phyloP scores from a whole-genome alignment of 257 asterid species.

The Marsdenia floribunda region DNA sequence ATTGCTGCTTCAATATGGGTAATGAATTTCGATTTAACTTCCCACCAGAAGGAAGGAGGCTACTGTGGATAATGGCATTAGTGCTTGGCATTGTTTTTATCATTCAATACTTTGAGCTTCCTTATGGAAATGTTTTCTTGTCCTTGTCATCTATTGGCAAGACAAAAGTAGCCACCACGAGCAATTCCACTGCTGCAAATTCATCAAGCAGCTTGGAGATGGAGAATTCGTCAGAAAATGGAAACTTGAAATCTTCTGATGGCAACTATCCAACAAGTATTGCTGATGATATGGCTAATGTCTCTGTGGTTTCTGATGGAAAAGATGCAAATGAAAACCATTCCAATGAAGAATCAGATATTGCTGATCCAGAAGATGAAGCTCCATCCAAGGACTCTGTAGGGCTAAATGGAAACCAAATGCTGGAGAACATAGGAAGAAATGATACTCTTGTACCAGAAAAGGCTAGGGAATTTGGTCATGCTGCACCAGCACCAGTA shows the following conservation, averaged over 20 bases:
- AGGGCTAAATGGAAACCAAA: constrained; percentile 27
- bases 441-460: constrained; percentile 28
- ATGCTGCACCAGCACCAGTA: constrained; percentile 8
- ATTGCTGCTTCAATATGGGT: constrained; percentile 35
- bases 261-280: constrained; percentile 19
- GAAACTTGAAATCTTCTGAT: constrained; percentile 21
- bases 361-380: constrained; percentile 62
- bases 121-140: constrained; percentile 40
- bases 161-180: constrained; percentile 19
- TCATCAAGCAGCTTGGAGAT: constrained; percentile 15
- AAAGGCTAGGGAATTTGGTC: constrained; percentile 15
- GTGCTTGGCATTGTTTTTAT: constrained; percentile 48
- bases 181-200: constrained; percentile 22
- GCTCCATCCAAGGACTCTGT: constrained; percentile 33
- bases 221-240: constrained; percentile 11
- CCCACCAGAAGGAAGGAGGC: constrained; percentile 45
- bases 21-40: constrained; percentile 31
- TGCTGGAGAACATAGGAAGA: constrained; percentile 19
- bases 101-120: constrained; percentile 64
- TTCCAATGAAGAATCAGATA: constrained; percentile 25
- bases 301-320: constrained; percentile 23
- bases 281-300: constrained; percentile 16
- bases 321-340: constrained; percentile 20
- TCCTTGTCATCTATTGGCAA: constrained; percentile 36
- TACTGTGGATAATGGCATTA: constrained; percentile 51